Percentiles rank a stretch among this genome's conserved stretches.
These are phyloP conservation scores for Aspergillus sp. DNA, from an alignment of 2,329 filamentous ascomycete genomes.

Conservation along the genomic window DNA sequence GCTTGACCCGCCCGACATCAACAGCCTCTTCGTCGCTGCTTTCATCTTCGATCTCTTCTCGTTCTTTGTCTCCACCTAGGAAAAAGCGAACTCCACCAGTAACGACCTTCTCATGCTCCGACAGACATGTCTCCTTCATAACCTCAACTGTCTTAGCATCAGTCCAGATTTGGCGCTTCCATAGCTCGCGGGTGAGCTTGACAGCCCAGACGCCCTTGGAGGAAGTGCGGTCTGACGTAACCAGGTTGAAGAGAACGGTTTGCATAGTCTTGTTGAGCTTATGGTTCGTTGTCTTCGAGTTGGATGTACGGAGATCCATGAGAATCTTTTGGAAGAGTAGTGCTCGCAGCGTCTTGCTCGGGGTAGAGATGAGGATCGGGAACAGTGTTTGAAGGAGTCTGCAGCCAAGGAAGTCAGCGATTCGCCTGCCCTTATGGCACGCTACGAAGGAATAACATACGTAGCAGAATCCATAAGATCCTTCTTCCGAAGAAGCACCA, in stretches of 20 bases:
- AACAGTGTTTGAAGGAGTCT: slow-evolving; percentile 82
- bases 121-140: slow-evolving; percentile 88
- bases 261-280: slow-evolving; percentile 89
- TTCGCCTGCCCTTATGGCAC: not conserved
- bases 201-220: slow-evolving; percentile 91
- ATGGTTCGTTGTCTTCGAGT: slow-evolving; percentile 83
- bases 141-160: slow-evolving; percentile 93
- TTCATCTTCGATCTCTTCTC: slow-evolving; percentile 86
- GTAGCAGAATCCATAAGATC: slow-evolving; percentile 80
- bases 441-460: slow-evolving; percentile 23
- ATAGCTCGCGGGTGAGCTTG: slow-evolving; percentile 89
- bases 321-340: slow-evolving; percentile 87
- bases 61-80: slow-evolving; percentile 89
- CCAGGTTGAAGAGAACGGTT: slow-evolving; percentile 83
- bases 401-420: not conserved
- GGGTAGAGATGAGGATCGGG: slow-evolving; percentile 83
- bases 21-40: slow-evolving; percentile 69
- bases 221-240: slow-evolving; percentile 77
- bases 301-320: slow-evolving; percentile 80
- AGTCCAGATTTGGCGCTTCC: slow-evolving; percentile 94
- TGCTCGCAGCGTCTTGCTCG: slow-evolving; percentile 78
- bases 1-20: slow-evolving; percentile 74
- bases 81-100: slow-evolving; percentile 87
- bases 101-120: slow-evolving; percentile 89
- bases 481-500: slow-evolving; percentile 83